Conservation (phyloP, 208 protist genomes). For the Acanthamoeba sp. region DNA sequence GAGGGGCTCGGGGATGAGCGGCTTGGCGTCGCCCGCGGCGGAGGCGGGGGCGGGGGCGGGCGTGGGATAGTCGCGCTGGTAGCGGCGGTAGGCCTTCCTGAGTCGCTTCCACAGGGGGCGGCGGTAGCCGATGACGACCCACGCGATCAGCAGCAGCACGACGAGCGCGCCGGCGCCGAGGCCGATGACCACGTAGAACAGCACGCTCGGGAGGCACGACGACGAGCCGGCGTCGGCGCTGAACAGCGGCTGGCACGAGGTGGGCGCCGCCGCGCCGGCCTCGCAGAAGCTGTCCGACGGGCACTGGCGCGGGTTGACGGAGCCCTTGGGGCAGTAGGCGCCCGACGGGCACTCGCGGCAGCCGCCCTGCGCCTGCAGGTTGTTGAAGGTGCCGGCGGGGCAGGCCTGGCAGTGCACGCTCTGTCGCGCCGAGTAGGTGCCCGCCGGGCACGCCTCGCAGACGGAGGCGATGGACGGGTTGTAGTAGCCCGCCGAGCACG, state of each 20-base stretch:
- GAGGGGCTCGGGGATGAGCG: constrained; percentile 59
- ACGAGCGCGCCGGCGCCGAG: not conserved
- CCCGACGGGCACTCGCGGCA: constrained; percentile 32
- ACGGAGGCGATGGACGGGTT: not conserved
- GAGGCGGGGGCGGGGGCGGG: not conserved
- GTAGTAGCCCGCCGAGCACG: constrained; percentile 47
- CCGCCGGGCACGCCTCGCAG: constrained; percentile 1
- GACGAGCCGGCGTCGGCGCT: not conserved
- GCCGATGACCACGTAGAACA: constrained; percentile 20
- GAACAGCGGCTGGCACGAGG: constrained; percentile 10
- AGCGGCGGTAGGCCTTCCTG: not conserved
- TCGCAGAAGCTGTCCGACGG: constrained; percentile 14
- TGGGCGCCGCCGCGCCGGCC: not conserved
- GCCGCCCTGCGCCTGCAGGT: not conserved
- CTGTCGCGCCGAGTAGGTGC: not conserved
- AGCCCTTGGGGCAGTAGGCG: constrained; percentile 2
- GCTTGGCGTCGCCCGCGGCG: not conserved
- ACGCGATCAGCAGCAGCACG: not conserved
- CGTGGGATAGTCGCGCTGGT: not conserved
- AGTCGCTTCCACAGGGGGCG: not conserved
- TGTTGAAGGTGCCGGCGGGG: not conserved
- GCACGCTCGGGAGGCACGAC: not conserved
- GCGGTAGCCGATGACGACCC: not conserved
- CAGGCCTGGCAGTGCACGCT: constrained; percentile 1
- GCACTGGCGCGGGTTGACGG: not conserved